A percentile compares a stretch with the other conserved stretches of the same genome.
Conservation (phyloP, 2,329 filamentous ascomycete genomes). For the Phaeosphaeriaceae sp. region DNA sequence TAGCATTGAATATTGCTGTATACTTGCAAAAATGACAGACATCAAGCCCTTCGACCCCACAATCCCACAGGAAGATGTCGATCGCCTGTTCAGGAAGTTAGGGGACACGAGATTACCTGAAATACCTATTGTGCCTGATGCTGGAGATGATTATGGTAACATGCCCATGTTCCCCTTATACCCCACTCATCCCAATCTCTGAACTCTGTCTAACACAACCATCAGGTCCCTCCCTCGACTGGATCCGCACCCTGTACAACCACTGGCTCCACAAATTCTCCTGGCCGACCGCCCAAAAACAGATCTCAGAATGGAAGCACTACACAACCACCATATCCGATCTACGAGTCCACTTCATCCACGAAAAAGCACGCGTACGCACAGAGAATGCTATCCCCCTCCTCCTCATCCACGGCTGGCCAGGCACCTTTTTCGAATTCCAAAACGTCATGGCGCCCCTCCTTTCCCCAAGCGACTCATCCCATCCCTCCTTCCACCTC, state of each 20-base stretch:
- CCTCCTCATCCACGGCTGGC: slow-evolving; percentile 55
- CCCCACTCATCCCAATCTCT: too few relatives aligned
- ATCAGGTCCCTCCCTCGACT: slow-evolving; percentile 35
- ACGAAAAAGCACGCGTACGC: slow-evolving; percentile 36
- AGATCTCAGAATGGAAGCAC: slow-evolving; percentile 44
- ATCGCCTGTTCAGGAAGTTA: slow-evolving; percentile 46
- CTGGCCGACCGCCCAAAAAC: slow-evolving; percentile 40
- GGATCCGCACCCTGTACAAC: slow-evolving; percentile 44
- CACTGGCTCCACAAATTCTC: slow-evolving; percentile 44
- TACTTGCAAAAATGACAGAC: slow-evolving; percentile 22
- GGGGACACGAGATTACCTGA: slow-evolving; percentile 42
- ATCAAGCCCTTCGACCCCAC: slow-evolving; percentile 44
- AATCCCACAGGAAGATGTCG: slow-evolving; percentile 49
- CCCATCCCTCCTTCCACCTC: slow-evolving; percentile 58
- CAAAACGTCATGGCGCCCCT: slow-evolving; percentile 48
- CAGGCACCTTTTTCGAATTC: slow-evolving; percentile 54
- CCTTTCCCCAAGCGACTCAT: slow-evolving; percentile 33
- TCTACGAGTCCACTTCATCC: slow-evolving; percentile 50
- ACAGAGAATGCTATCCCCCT: slow-evolving; percentile 50
- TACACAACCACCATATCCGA: slow-evolving; percentile 46
- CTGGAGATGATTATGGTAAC: slow-evolving; percentile 44
- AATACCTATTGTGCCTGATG: slow-evolving; percentile 45
- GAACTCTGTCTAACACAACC: slow-evolving; percentile 1
- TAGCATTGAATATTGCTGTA: too few relatives aligned
- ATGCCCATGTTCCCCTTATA: neutral